These are phyloP conservation scores for Curvularia sp. DNA, from an alignment of 2,329 filamentous ascomycete genomes.

Conservation along the genomic window DNA sequence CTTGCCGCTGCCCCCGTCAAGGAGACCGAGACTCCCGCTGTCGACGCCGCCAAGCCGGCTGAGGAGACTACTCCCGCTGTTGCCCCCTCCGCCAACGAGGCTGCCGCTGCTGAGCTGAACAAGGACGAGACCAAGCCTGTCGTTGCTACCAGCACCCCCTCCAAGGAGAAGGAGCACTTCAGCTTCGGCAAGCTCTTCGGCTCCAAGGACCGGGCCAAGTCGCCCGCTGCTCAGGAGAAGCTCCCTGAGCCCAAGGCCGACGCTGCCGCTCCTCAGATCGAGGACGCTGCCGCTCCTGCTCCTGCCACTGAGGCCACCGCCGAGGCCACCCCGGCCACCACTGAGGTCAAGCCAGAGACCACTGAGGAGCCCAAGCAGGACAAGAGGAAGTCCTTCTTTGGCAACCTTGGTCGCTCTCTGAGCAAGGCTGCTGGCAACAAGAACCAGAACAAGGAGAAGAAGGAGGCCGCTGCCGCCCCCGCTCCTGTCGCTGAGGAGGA, in stretches of 20 bases:
- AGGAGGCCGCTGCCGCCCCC: conserved; percentile 38
- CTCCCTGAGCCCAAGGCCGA: conserved; percentile 49
- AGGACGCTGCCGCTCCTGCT: conserved; percentile 1
- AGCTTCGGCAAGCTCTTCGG: conserved; percentile 61
- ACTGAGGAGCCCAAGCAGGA: conserved; percentile 63
- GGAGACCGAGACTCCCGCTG: conserved; percentile 52
- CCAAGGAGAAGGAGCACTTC: conserved; percentile 58
- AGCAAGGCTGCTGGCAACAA: conserved; percentile 52
- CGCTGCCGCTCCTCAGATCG: conserved; percentile 49
- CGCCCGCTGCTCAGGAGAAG: conserved; percentile 45
- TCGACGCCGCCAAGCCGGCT: conserved; percentile 44
- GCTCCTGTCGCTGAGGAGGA: conserved; percentile 44
- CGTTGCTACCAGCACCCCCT: conserved; percentile 48
- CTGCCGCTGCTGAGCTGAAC: conserved; percentile 35
- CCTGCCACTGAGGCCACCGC: conserved; percentile 23
- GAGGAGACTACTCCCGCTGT: conserved; percentile 49
- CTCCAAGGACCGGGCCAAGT: conserved; percentile 59
- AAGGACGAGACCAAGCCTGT: conserved; percentile 43
- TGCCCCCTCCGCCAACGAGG: conserved; percentile 43
- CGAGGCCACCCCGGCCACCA: conserved; percentile 41
- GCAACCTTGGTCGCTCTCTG: conserved; percentile 63
- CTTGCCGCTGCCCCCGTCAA: conserved; percentile 56
- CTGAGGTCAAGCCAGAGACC: conserved; percentile 55
- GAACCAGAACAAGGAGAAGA: conserved; percentile 49
- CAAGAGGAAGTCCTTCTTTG: conserved; percentile 88